These are phyloP conservation scores for Candida insectalens DNA, from an alignment of 805 yeast genomes.

Conservation along the genomic window DNA sequence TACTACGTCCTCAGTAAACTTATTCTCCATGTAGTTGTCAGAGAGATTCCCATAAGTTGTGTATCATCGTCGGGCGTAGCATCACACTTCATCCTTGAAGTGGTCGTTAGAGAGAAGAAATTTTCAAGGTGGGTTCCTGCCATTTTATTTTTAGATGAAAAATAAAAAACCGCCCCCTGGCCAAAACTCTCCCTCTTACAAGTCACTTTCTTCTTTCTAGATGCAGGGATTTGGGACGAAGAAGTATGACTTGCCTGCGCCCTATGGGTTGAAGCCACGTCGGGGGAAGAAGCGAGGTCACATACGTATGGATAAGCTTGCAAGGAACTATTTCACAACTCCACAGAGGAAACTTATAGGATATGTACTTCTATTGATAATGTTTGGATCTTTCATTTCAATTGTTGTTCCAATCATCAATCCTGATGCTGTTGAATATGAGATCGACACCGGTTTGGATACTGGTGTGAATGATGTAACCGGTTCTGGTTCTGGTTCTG, in stretches of 20 bases:
- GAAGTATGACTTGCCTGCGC: slow-evolving; percentile 32
- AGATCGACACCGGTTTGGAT: too few species aligned
- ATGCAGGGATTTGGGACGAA: slow-evolving; percentile 25
- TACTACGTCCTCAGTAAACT: background rate
- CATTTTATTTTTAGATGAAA: too few species aligned
- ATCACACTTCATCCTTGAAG: background rate
- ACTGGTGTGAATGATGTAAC: too few species aligned
- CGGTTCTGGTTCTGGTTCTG: slow-evolving; percentile 10
- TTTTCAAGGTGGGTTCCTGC: too few species aligned
- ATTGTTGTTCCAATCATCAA: slow-evolving; percentile 9
- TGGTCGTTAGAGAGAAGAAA: too few species aligned
- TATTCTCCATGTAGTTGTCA: slow-evolving; percentile 22
- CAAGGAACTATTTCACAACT: slow-evolving; percentile 23
- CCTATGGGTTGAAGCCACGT: slow-evolving; percentile 26
- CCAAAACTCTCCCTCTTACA: background rate
- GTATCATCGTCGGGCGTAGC: slow-evolving; percentile 16
- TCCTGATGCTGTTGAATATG: slow-evolving; percentile 10
- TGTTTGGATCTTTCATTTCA: slow-evolving; percentile 25
- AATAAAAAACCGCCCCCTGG: too few species aligned
- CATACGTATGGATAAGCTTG: slow-evolving; percentile 8
- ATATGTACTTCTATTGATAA: slow-evolving; percentile 25
- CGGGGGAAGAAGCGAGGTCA: too few species aligned
- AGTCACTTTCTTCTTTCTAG: slow-evolving; percentile 1
- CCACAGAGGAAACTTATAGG: slow-evolving; percentile 36
- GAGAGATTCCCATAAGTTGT: slow-evolving; percentile 24